Conservation (phyloP, 2,329 filamentous ascomycete genomes). For the Celoporthe dispersa region DNA sequence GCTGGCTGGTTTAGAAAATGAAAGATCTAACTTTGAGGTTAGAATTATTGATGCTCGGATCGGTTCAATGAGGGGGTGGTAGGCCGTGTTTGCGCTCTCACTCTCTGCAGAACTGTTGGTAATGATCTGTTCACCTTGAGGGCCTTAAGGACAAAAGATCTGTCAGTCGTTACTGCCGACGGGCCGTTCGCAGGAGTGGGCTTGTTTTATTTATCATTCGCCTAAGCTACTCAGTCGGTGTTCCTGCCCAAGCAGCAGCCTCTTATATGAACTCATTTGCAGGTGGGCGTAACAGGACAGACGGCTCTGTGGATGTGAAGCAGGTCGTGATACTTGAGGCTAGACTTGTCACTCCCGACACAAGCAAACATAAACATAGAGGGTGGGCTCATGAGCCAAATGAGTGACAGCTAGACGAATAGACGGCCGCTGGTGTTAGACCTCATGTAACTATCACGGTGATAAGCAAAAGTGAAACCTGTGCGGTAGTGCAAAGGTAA, state of each 20-base stretch:
- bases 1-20: background rate
- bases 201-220: background rate
- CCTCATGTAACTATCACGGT: background rate
- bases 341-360: conserved; percentile 1
- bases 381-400: background rate
- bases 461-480: background rate
- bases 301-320: background rate
- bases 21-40: background rate
- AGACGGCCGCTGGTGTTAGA: background rate
- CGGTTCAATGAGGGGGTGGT: background rate
- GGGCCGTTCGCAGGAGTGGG: background rate
- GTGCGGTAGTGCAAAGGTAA: background rate
- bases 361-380: conserved; percentile 8
- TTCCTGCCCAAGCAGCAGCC: background rate
- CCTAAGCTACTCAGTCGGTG: background rate
- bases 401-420: background rate
- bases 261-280: background rate
- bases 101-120: background rate
- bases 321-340: background rate
- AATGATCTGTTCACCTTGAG: background rate
- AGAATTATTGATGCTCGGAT: background rate
- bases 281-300: background rate
- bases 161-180: conserved; percentile 4
- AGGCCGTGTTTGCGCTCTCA: background rate
- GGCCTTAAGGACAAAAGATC: background rate